Percentiles rank a stretch among this genome's conserved stretches.
These are phyloP conservation scores for Dryadomyces quercus-mongolicae DNA, from an alignment of 2,329 filamentous ascomycete species.

Conservation along the genomic window DNA sequence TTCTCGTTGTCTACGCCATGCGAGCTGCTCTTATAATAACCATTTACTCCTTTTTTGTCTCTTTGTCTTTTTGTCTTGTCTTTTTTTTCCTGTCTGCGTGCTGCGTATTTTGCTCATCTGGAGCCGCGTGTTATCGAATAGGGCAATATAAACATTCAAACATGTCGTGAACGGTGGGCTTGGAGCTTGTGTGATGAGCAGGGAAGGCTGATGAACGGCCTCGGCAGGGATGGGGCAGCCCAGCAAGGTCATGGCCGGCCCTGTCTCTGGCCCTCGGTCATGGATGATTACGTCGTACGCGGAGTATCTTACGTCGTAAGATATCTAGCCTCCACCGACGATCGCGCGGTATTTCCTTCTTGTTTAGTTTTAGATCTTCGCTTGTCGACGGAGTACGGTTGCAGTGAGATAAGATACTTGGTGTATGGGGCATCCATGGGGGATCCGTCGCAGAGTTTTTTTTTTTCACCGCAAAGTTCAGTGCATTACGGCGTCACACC, in stretches of 20 bases:
- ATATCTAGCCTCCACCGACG: background rate
- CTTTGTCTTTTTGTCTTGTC: too few species aligned
- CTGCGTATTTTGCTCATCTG: too few species aligned
- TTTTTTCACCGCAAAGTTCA: background rate
- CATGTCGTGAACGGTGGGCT: too few species aligned
- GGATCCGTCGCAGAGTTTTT: background rate
- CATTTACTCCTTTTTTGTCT: background rate
- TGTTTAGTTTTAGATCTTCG: background rate
- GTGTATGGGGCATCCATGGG: background rate
- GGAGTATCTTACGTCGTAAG: background rate
- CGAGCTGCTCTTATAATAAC: background rate
- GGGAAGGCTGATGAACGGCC: too few species aligned
- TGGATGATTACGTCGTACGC: background rate
- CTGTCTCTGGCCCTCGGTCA: background rate
- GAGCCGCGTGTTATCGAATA: too few species aligned
- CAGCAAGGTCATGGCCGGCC: too few species aligned
- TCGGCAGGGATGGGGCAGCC: background rate
- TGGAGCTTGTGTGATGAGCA: too few species aligned
- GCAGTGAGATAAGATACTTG: background rate
- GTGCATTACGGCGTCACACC: slow-evolving; percentile 1
- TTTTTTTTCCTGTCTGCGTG: background rate
- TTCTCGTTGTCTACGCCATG: background rate
- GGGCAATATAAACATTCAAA: background rate
- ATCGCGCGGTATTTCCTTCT: background rate
- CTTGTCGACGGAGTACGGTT: too few species aligned